Conservation (phyloP, 1,139 yeast species). For the Insectozyma bohioensis region DNA sequence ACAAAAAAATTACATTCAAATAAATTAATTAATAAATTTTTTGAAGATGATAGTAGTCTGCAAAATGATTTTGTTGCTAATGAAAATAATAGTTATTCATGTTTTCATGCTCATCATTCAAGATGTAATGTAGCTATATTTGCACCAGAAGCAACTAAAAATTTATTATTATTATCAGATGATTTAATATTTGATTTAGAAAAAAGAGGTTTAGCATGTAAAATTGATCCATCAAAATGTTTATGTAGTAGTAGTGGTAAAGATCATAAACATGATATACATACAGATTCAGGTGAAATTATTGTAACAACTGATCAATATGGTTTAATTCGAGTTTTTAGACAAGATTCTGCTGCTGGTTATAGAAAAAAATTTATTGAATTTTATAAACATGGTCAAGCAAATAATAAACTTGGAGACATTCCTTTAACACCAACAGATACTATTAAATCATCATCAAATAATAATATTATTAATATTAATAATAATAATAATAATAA, state of each 20-base stretch:
- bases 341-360: conserved; percentile 69
- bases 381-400: conserved; percentile 14
- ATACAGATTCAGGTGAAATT: conserved; percentile 38
- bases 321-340: conserved; percentile 73
- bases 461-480: neutral
- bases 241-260: conserved; percentile 12
- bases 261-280: conserved; percentile 23
- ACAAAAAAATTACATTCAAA: conserved; percentile 32
- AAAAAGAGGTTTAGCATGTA: conserved; percentile 25
- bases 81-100: conserved; percentile 55
- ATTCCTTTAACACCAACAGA: conserved; percentile 6
- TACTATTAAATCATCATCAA: conserved; percentile 4
- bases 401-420: too few species aligned
- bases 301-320: conserved; percentile 75
- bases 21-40: conserved; percentile 30
- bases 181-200: conserved; percentile 73
- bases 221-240: conserved; percentile 9
- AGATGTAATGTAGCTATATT: conserved; percentile 74
- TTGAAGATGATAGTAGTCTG: conserved; percentile 23
- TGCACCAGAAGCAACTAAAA: conserved; percentile 75
- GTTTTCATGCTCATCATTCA: conserved; percentile 77
- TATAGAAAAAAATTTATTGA: conserved; percentile 27
- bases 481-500: neutral
- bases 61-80: conserved; percentile 35
- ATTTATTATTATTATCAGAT: conserved; percentile 66